These are phyloP conservation scores for Pleurotus citrinopileatus DNA, from an alignment of 768 basidiomycete species.

Conservation along the genomic window DNA sequence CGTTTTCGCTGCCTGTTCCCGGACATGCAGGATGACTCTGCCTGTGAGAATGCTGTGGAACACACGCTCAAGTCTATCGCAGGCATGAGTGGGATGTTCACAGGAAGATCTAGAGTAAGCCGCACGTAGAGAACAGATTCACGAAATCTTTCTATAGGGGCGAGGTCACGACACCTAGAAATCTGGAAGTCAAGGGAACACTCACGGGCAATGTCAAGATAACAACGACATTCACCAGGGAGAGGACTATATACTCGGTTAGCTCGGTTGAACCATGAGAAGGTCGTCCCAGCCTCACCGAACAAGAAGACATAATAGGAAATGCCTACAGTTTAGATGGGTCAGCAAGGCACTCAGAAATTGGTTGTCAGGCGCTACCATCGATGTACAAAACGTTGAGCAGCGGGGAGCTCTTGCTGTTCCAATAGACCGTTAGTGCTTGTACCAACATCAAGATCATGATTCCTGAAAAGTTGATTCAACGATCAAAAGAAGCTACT, in stretches of 20 bases:
- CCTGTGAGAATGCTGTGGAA: conserved; percentile 5
- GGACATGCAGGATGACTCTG: conserved; percentile 3
- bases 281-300: neutral
- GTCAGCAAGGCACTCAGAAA: neutral
- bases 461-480: neutral
- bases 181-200: neutral
- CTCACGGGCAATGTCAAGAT: conserved; percentile 1
- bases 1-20: conserved; percentile 1
- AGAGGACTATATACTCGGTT: neutral
- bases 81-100: neutral
- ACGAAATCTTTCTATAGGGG: neutral
- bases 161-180: neutral
- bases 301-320: conserved; percentile 1
- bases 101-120: neutral
- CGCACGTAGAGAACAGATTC: conserved; percentile 3
- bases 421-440: neutral
- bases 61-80: neutral
- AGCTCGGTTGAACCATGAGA: neutral
- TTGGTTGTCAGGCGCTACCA: neutral
- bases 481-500: too few relatives aligned
- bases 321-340: neutral
- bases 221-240: conserved; percentile 2
- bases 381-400: conserved; percentile 5
- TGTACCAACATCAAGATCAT: conserved; percentile 8
- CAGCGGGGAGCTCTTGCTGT: neutral